Percentiles rank a stretch among this genome's conserved stretches.
Conservation (phyloP, 2,329 filamentous ascomycete species). For the Sphaceloma murrayae region DNA sequence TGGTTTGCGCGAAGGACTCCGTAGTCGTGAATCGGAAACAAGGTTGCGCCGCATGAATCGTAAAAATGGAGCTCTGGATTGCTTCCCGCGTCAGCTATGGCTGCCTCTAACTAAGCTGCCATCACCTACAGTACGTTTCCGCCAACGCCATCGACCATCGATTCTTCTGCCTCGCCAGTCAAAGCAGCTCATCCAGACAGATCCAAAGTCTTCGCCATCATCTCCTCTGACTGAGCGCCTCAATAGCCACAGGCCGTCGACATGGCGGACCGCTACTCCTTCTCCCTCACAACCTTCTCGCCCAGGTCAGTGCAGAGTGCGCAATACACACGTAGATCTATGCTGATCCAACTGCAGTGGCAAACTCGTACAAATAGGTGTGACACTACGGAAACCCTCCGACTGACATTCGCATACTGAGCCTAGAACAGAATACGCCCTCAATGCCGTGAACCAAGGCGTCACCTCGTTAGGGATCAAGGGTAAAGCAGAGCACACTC, state of each 20-base stretch:
- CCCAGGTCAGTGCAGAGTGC: conserved; percentile 62
- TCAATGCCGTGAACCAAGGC: conserved; percentile 98
- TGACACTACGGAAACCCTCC: conserved; percentile 3
- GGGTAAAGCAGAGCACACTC: conserved; percentile 52
- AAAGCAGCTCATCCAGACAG: too few species aligned
- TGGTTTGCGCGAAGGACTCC: not conserved
- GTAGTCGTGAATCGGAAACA: conserved; percentile 1
- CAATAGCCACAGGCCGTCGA: conserved; percentile 26
- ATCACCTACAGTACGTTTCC: too few species aligned
- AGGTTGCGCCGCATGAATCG: conserved; percentile 8
- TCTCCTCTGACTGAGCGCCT: conserved; percentile 11
- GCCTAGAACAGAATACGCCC: conserved; percentile 76
- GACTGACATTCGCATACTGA: conserved; percentile 3
- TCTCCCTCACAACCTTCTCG: conserved; percentile 98
- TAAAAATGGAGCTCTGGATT: conserved; percentile 7
- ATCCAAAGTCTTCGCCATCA: conserved; percentile 16
- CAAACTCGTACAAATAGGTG: conserved; percentile 98
- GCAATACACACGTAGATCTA: conserved; percentile 16
- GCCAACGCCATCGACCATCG: conserved; percentile 3
- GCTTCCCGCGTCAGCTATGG: conserved; percentile 15
- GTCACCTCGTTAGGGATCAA: conserved; percentile 98
- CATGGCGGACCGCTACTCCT: conserved; percentile 98
- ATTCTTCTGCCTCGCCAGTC: too few species aligned
- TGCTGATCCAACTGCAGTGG: conserved; percentile 57
- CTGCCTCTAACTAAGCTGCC: too few species aligned